A percentile compares a stretch with the other conserved stretches of the same genome.
Evolutionary conservation across 2,329 filamentous ascomycete genomes (phyloP).

Genomic region (Aspergillus fumigatiaffinis): DNA sequence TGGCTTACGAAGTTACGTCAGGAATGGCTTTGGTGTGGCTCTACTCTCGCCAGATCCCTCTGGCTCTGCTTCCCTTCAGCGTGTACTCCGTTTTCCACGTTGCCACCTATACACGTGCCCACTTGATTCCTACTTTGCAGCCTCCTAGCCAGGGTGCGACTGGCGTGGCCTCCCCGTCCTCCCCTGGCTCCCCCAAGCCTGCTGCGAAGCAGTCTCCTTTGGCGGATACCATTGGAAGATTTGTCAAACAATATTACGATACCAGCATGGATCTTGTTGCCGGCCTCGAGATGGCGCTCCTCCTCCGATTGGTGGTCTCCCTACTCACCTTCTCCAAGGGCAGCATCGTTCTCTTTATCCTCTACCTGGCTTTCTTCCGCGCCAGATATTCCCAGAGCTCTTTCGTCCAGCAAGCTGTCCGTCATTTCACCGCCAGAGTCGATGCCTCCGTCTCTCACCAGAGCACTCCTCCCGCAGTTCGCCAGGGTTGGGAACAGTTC

Average conservation of each 20-base stretch:
- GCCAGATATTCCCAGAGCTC: slow-evolving; percentile 84
- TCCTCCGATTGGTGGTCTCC: slow-evolving; percentile 75
- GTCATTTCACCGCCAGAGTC: slow-evolving; percentile 66
- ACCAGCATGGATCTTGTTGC: slow-evolving; percentile 91
- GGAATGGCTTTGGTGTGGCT: slow-evolving; percentile 96
- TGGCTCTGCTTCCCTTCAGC: slow-evolving; percentile 88
- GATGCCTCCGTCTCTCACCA: slow-evolving; percentile 82
- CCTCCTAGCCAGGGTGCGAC: slow-evolving; percentile 54
- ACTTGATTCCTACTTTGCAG: slow-evolving; percentile 81
- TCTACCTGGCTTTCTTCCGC: slow-evolving; percentile 92
- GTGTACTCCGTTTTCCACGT: slow-evolving; percentile 99
- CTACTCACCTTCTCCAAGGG: slow-evolving; percentile 84
- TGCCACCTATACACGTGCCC: slow-evolving; percentile 90
- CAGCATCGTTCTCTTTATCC: slow-evolving; percentile 78
- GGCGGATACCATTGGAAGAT: slow-evolving; percentile 79
- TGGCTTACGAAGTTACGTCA: slow-evolving; percentile 35
- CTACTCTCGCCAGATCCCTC: slow-evolving; percentile 78
- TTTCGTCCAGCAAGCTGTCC: slow-evolving; percentile 83
- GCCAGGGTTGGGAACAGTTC: slow-evolving; percentile 74
- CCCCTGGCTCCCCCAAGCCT: slow-evolving; percentile 50
- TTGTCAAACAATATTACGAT: slow-evolving; percentile 98
- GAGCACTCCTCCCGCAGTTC: slow-evolving; percentile 74
- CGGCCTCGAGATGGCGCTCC: slow-evolving; percentile 79
- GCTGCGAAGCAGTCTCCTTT: slow-evolving; percentile 55
- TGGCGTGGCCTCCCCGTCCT: slow-evolving; percentile 52